Base-by-base conservation (phyloP, 805 yeast genomes). In the Schwanniomyces pseudopolymorphus region DNA sequence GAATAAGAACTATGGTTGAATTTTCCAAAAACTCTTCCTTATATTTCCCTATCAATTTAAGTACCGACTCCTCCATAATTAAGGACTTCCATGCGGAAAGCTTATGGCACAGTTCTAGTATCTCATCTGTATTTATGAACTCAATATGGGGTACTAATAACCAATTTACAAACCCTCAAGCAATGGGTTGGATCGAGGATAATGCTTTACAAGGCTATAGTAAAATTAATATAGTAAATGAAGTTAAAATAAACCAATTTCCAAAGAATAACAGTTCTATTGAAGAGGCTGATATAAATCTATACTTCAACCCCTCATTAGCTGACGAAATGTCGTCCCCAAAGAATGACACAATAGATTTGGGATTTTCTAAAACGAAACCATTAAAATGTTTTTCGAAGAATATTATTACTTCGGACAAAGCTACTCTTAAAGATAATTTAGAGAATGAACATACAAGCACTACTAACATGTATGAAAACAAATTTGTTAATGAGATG, bases 1-100 rank as follows among this genome's bases (percentile, higher is more conserved):
- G 83, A 46, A 78, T 77, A 45, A 73, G 64, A 56, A 69, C 77
- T 25, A 69, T 70, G 11, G 55, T 79, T 2, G 77, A 74, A 8
- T 57, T 84, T 7, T 55, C 79, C 17, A 72, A 73, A 33, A 67
- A 69, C 43, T 70, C 84, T 0, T 75, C 85, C 6, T 56, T 88
- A 19, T 70, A 79, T 38, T 59, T 88, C 9, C 92, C 95, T 0
- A 22, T 87, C 8, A 53, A 40, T 62, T 66, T 35, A 25, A 49
- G 40, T 14, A 43, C 43, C 3, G 45, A n/a, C 45, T 42, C 58
- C 9, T 16, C 39, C 5, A 46, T 38, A 31, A 38, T 45, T 16
- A 39, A 33, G 13, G 20, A 46, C 8, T 52, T 40, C 20, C 33
- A 50, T 10, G 19, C 20, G 3, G 38, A 39, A 3, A 53, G 54